Evolutionary conservation across 495 filamentous ascomycete species (phyloP), one percentile per base, ranked within the genome.

Genomic region (Hamigera avellanea): DNA sequence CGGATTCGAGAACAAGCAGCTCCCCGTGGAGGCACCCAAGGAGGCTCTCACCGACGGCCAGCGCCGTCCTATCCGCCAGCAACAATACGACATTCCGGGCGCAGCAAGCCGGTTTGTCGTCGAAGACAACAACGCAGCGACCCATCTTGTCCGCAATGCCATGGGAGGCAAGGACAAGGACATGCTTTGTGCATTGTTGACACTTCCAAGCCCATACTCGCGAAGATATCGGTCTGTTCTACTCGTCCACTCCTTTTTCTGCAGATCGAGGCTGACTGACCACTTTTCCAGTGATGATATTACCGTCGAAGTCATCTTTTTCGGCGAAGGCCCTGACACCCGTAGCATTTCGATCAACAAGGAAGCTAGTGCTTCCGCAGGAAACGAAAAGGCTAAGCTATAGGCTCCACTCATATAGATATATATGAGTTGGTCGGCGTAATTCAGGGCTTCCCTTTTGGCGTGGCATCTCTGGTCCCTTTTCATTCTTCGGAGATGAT

Each of bases 221-320:
- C 74, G 93, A 42, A 62, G 93, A 44, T 96, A 95, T 47, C 75
- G 88, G 84, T 88, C 71, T 41, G 66, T 45, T 16, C n/a, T n/a
- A 15, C 7, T 10, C 25, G 25, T 36, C 19, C 14, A 2, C 26
- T 19, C 12, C 12, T 0, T 32, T 12, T 32, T 6, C 14, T 33
- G 9, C 32, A 33, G 32, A 3, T 19, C 15, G 17, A 12, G 10
- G 8, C 19, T 23, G 18, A 19, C 42, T 53, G 50, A 52, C 28
- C 30, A 14, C 2, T 36, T 15, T 26, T 17, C 12, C 44, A 85
- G 84, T 39, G 91, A 98, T 53, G 91, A 98, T 59, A 66, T 98
- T 31, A 98, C 91, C 0, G 93, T 98, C 17, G 87, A 98, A 61
- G 91, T 98, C 28, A 93, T 98, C 53, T 98, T 98, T 72, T 98